These are phyloP conservation scores for Arthrobotrys musiformis DNA, from an alignment of 2,329 filamentous ascomycete genomes.

Conservation along the genomic window DNA sequence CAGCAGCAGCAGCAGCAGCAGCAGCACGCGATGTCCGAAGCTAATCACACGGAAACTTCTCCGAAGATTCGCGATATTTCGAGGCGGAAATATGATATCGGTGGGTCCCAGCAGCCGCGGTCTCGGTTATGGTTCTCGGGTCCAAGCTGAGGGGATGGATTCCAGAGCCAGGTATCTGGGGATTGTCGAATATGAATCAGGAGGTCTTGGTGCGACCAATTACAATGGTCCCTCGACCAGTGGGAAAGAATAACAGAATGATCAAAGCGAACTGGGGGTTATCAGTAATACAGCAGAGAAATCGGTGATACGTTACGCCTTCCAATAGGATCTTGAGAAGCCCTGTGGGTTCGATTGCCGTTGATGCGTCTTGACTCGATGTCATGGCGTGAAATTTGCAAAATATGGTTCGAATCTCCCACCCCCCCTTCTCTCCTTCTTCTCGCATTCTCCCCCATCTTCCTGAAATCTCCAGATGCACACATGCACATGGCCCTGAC, in stretches of 20 bases:
- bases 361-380: not conserved
- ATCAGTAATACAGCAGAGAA: constrained; percentile 19
- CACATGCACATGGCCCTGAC: constrained; percentile 2
- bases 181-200: constrained; percentile 51
- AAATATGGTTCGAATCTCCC: too few species aligned
- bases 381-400: constrained; percentile 17
- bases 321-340: constrained; percentile 1
- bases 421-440: not conserved
- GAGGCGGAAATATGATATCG: constrained; percentile 39
- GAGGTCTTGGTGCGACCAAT: constrained; percentile 51
- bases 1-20: too few species aligned
- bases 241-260: not conserved
- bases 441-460: constrained; percentile 3
- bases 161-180: constrained; percentile 25
- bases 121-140: constrained; percentile 33
- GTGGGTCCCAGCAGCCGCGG: constrained; percentile 19
- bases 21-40: not conserved
- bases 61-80: constrained; percentile 17
- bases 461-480: constrained; percentile 4
- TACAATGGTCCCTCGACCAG: not conserved
- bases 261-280: not conserved
- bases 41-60: not conserved
- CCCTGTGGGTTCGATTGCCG: constrained; percentile 28
- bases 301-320: constrained; percentile 15
- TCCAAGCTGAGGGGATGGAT: constrained; percentile 32